Conservation (phyloP, 2,329 filamentous ascomycete species). For the Decorospora gaudefroyi region DNA sequence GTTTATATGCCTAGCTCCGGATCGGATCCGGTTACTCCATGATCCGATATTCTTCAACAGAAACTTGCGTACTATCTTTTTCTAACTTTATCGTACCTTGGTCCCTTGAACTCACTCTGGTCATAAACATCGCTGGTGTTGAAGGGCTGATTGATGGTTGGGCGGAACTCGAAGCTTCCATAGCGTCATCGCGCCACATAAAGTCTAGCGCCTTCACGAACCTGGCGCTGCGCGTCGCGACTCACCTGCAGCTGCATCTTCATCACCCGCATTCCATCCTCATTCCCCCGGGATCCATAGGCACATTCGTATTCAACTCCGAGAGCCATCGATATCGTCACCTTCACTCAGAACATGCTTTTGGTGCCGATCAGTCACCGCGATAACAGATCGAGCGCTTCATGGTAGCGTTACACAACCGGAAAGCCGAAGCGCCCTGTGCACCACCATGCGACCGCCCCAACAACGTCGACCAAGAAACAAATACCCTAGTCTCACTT, state of each 20-base stretch:
- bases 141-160: constrained; percentile 9
- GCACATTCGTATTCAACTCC: constrained; percentile 1
- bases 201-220: constrained; percentile 13
- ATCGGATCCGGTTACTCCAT: too few relatives aligned
- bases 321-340: constrained; percentile 18
- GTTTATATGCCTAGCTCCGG: too few relatives aligned
- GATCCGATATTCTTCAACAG: too few relatives aligned
- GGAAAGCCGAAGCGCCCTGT: constrained; percentile 24
- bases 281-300: constrained; percentile 12
- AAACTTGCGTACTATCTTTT: too few relatives aligned
- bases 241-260: constrained; percentile 15
- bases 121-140: neutral
- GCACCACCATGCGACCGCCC: constrained; percentile 23
- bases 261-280: constrained; percentile 19
- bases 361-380: constrained; percentile 2
- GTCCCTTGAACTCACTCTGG: neutral
- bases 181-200: constrained; percentile 17
- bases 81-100: too few relatives aligned
- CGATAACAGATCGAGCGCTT: constrained; percentile 9
- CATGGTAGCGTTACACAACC: constrained; percentile 25
- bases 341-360: constrained; percentile 14
- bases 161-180: constrained; percentile 29
- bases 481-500: constrained; percentile 13
- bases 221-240: constrained; percentile 19
- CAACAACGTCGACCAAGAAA: constrained; percentile 21